Conservation (phyloP, 352 stramenopile genomes). For the Pythium vanterpoolii region DNA sequence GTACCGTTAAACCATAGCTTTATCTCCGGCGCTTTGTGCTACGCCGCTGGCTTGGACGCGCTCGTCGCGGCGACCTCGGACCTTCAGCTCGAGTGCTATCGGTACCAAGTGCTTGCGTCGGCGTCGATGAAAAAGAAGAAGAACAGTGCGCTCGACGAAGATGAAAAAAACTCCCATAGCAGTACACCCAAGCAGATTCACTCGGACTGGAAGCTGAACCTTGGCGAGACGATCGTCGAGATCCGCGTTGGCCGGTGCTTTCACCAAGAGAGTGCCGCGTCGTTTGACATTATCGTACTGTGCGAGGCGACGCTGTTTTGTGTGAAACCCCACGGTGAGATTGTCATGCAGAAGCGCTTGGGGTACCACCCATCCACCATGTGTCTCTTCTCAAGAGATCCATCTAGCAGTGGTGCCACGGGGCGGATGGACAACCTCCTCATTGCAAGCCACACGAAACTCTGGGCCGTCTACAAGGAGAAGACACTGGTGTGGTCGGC, state of each 20-base stretch:
- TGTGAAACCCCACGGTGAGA: constrained; percentile 69
- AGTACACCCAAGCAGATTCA: constrained; percentile 35
- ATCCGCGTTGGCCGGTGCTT: constrained; percentile 51
- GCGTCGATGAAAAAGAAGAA: constrained; percentile 70
- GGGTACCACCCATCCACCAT: constrained; percentile 65
- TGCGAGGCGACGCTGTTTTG: constrained; percentile 80
- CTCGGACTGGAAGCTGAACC: constrained; percentile 68
- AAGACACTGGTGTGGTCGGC: constrained; percentile 81
- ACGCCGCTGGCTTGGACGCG: constrained; percentile 72
- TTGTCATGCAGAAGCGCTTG: constrained; percentile 78
- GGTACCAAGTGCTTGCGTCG: constrained; percentile 78
- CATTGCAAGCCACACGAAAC: constrained; percentile 64
- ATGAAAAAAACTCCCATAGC: constrained; percentile 37
- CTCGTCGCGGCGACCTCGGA: constrained; percentile 81
- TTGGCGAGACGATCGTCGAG: constrained; percentile 58
- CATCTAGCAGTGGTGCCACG: constrained; percentile 10
- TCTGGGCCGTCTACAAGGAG: constrained; percentile 80
- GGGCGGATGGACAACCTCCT: constrained; percentile 67
- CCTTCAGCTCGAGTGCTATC: constrained; percentile 85
- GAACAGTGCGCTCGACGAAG: constrained; percentile 36
- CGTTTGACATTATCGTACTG: constrained; percentile 82
- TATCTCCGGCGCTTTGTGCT: constrained; percentile 77
- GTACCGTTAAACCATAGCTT: constrained; percentile 81
- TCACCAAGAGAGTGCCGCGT: constrained; percentile 42
- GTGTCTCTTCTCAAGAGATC: constrained; percentile 44